Percentiles rank a stretch among this genome's conserved stretches.
These are phyloP conservation scores for Rasamsonia emersonii DNA, from an alignment of 2,329 filamentous ascomycete species.

Conservation along the genomic window DNA sequence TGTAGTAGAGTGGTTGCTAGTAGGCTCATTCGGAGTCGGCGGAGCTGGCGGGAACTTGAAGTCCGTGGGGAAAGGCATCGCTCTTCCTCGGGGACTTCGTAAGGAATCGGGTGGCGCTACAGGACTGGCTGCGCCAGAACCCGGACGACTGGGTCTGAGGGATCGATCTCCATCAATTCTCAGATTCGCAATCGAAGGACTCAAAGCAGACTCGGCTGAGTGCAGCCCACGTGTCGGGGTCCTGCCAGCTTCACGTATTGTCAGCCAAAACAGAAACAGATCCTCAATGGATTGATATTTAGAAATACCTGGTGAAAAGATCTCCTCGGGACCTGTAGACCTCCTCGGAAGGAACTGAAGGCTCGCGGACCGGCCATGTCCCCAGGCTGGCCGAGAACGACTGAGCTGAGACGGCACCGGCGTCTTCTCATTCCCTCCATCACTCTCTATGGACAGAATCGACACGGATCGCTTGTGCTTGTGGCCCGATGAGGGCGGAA, in stretches of 20 bases:
- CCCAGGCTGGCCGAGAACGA: slow-evolving; percentile 47
- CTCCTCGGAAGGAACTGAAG: slow-evolving; percentile 60
- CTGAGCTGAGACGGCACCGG: slow-evolving; percentile 26
- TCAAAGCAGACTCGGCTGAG: slow-evolving; percentile 22
- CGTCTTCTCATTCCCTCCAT: slow-evolving; percentile 27
- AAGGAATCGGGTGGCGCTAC: slow-evolving; percentile 29
- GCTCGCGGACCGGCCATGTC: slow-evolving; percentile 72
- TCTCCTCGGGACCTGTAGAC: slow-evolving; percentile 32
- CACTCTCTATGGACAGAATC: slow-evolving; percentile 65
- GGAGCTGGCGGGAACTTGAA: slow-evolving; percentile 50
- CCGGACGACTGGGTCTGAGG: slow-evolving; percentile 16
- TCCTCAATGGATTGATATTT: slow-evolving; percentile 1
- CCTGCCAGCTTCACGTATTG: slow-evolving; percentile 20
- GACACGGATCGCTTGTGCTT: slow-evolving; percentile 69
- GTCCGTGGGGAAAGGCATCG: slow-evolving; percentile 31
- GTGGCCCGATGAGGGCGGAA: slow-evolving; percentile 39
- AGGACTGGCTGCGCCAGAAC: slow-evolving; percentile 22
- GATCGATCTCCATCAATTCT: slow-evolving; percentile 27
- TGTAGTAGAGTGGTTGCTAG: slow-evolving; percentile 16
- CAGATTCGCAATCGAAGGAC: slow-evolving; percentile 17
- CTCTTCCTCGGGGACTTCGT: slow-evolving; percentile 30
- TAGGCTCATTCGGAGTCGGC: slow-evolving; percentile 23
- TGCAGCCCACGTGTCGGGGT: slow-evolving; percentile 25
- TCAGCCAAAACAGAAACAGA: not conserved
- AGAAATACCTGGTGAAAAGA: slow-evolving; percentile 30